Conservation (phyloP, 495 filamentous ascomycete genomes). For the Pyrenula massariospora region DNA sequence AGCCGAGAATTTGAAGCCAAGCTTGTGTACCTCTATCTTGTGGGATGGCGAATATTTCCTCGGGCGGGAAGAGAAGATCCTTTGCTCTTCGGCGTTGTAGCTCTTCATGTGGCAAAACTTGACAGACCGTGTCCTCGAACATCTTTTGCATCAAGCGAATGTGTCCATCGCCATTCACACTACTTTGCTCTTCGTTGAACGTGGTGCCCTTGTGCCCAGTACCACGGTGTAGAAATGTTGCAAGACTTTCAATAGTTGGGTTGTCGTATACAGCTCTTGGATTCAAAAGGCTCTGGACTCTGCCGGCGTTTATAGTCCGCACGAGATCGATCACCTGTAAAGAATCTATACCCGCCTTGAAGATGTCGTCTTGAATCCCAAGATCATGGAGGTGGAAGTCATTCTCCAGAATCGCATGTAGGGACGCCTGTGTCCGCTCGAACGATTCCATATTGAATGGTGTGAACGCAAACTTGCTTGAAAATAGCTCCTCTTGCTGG, state of each 20-base stretch:
- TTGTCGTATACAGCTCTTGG: neutral
- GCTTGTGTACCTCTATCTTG: slow-evolving; percentile 16
- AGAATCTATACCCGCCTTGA: neutral
- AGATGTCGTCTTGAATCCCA: neutral
- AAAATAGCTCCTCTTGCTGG: neutral
- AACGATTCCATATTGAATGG: neutral
- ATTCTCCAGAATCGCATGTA: neutral
- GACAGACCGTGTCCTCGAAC: neutral
- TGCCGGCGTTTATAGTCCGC: neutral
- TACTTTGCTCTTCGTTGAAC: neutral
- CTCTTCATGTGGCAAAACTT: too few relatives aligned
- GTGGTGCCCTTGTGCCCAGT: neutral
- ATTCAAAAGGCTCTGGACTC: neutral
- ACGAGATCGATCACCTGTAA: neutral
- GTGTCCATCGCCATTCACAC: neutral
- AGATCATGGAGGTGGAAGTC: neutral
- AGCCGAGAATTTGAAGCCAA: slow-evolving; percentile 18
- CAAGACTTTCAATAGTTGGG: neutral
- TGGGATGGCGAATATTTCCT: slow-evolving; percentile 3
- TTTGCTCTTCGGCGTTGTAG: too few relatives aligned
- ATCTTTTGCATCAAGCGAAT: neutral
- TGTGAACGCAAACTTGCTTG: neutral
- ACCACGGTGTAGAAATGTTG: neutral
- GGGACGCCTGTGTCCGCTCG: neutral
- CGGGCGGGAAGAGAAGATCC: neutral